phyloP scores from a whole-genome alignment of 805 yeast species.

The Barnettozyma pratensis region DNA sequence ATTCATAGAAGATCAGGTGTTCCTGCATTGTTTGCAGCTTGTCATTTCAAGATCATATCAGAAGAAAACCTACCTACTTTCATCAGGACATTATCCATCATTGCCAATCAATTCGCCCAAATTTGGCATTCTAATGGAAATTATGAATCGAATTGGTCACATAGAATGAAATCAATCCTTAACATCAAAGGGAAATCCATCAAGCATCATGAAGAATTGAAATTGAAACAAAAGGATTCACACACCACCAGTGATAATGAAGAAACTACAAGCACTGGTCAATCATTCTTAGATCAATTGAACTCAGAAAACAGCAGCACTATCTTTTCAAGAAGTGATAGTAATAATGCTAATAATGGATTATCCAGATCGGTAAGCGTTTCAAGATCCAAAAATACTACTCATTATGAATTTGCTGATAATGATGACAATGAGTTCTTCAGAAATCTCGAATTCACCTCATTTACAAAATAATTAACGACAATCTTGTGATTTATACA shows the following conservation, averaged over 20 bases:
- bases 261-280: constrained; percentile 16
- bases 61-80: constrained; percentile 54
- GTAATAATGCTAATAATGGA: background rate
- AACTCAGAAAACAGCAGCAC: constrained; percentile 1
- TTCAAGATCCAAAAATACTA: constrained; percentile 12
- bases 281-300: constrained; percentile 22
- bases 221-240: constrained; percentile 5
- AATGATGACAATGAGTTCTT: constrained; percentile 21
- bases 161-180: constrained; percentile 53
- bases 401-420: constrained; percentile 20
- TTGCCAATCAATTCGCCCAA: constrained; percentile 67
- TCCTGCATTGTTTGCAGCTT: constrained; percentile 71
- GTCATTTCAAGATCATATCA: constrained; percentile 67
- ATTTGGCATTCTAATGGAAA: constrained; percentile 64
- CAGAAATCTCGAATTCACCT: constrained; percentile 24
- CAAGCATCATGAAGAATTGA: constrained; percentile 11
- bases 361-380: constrained; percentile 13
- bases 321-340: background rate
- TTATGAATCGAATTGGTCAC: constrained; percentile 62
- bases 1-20: constrained; percentile 61
- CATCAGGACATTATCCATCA: constrained; percentile 59
- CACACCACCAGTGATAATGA: constrained; percentile 4
- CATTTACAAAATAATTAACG: constrained; percentile 20
- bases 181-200: constrained; percentile 29
- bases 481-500: background rate